Base-by-base conservation (phyloP, 2,329 filamentous ascomycete species). In the Fusarium nodosum region DNA sequence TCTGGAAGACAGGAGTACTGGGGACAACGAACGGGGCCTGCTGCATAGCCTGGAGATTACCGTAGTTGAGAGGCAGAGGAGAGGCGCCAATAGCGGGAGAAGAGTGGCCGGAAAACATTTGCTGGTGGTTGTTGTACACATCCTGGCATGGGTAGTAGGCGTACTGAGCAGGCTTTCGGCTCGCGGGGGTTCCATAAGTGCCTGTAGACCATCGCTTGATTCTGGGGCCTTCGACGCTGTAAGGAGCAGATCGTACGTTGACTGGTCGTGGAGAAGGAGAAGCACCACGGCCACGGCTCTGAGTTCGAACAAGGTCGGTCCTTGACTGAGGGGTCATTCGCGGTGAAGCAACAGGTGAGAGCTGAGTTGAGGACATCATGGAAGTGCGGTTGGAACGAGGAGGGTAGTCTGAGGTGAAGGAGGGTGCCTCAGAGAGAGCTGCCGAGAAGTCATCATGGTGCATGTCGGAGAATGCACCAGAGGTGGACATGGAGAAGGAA, bases 151-250 rank as follows among this genome's bases (percentile, higher is more conserved):
- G 85, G 68, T 90, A 86, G 77, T 90, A 90, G 44, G 90, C 83
- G 68, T 89, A 88, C 3, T 90, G 85, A 33, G 88, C 84, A 28
- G 86, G 84, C 33, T 89, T 83, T 58, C 86, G 82, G 73, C 81
- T 87, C 26, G 83, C 83, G 22, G 82, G 78, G 2, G 88, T 86
- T 22, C 86, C 89, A 63, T 90, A 93, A 5, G 90, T 92, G 16
- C 91, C 91, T 5, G 91, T 93, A 22, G 91, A 93, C 91, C 91
- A 94, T 70, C 91, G 85, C 83, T 93, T 93, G 76, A 85, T 88
- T 66, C 90, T 86, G 46, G 83, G 84, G 54, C 84, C 86, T 46
- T 93, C 91, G 52, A 93, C 84, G 52, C 82, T 90, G 79, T 93
- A 93, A 1, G 91, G 91, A 20, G 88, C 90, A 41, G 90, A 87